Base-by-base conservation (phyloP, 2,329 filamentous ascomycete genomes). In the Coniochaeta sp. region DNA sequence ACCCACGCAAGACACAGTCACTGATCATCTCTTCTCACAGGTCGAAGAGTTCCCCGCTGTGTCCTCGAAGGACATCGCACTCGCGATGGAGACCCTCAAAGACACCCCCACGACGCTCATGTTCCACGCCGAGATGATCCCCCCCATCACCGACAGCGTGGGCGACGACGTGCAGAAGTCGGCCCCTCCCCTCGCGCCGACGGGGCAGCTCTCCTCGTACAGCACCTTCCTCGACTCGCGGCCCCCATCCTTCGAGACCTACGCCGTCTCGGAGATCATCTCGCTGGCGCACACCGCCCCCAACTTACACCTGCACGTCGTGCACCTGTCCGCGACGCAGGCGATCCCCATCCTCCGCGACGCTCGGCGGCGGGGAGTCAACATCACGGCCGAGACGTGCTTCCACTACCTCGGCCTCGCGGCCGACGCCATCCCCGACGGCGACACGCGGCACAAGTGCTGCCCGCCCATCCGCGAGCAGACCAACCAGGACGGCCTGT, bases 61-160 rank as follows among this genome's bases (percentile, higher is more conserved):
- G n/a, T 89, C 89, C 0, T 82, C 90, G 1, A 73, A 76, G 16
- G 95, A 98, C 72, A 89, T 98, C 61, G 79, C 83, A 1, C 82
- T 89, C 42, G 93, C 90, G 50, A 93, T 99, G 84, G 79, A 80
- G 32, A 90, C 89, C 55, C 83, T 99, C 62, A 89, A 90, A 62
- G 86, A 91, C 66, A 83, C 88, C 59, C 83, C 91, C 19, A 98
- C 95, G 2, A 96, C 92, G 0, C 86, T 98, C 68, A 98, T 99
- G 93, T 99, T 99, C 78, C 95, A 99, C 71, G 95, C 95, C 60
- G 95, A 99, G 75, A 98, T 97, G 92, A 88, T 96, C 14, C 92
- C 93, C n/a, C 90, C 91, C 19, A 89, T 93, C 65, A 77, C 89
- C 57, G 85, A 86, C 65, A 92, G 90, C 0, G 89, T 93, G 2